Evolutionary conservation across 139 green algal species (phyloP).

Genomic region (Pleodorina starrii): DNA sequence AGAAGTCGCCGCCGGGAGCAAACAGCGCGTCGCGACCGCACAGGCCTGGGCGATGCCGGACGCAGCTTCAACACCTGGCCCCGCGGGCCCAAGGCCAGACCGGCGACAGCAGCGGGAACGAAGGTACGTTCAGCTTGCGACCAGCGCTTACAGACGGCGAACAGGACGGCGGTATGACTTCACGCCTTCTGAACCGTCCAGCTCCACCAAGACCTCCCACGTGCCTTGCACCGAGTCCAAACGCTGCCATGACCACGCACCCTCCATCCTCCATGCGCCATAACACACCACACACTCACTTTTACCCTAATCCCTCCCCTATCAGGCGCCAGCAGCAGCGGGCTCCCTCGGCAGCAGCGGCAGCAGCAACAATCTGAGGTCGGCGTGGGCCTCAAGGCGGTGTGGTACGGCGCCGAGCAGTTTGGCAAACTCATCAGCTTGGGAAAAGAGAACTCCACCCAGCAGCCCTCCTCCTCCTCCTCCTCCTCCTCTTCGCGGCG

Average conservation of each 20-base stretch:
- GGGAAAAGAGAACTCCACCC: background rate
- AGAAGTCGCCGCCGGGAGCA: too few relatives aligned
- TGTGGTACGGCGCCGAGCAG: slow-evolving; percentile 85
- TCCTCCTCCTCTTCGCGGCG: background rate
- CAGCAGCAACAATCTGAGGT: background rate
- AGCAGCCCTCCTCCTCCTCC: background rate
- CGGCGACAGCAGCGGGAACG: background rate
- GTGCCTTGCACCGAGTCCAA: too few relatives aligned
- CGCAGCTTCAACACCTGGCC: background rate
- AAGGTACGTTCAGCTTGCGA: background rate
- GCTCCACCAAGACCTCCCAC: too few relatives aligned
- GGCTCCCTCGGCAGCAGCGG: background rate
- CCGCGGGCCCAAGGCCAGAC: background rate
- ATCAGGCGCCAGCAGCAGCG: slow-evolving; percentile 14
- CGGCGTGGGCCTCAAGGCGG: slow-evolving; percentile 76
- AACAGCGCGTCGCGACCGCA: too few relatives aligned
- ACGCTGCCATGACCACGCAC: too few relatives aligned
- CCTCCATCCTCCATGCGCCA: too few relatives aligned
- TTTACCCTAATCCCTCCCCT: too few relatives aligned
- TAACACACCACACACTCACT: too few relatives aligned
- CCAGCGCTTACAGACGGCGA: too few relatives aligned
- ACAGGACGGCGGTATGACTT: too few relatives aligned
- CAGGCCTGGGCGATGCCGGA: background rate
- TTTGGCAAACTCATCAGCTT: slow-evolving; percentile 77
- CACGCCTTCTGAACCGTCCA: too few relatives aligned